phyloP scores from a whole-genome alignment of 352 stramenopile species.

The Globisporangium abappressorium region DNA sequence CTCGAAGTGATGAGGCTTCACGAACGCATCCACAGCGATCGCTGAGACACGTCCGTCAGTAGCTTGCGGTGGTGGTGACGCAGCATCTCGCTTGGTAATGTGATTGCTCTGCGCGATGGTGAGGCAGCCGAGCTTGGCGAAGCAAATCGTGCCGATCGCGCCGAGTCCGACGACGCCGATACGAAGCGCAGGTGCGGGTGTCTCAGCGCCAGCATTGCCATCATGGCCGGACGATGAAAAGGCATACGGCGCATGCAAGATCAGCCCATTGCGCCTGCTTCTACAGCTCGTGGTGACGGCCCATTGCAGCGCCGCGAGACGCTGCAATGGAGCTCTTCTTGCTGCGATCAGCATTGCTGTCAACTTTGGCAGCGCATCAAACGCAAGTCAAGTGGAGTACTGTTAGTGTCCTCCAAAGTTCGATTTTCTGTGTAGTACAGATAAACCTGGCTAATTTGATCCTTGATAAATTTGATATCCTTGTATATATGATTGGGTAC shows the following conservation, averaged over 20 bases:
- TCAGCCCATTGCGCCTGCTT: not conserved
- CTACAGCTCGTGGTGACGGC: not conserved
- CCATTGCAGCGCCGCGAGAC: not conserved
- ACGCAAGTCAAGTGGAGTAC: not conserved
- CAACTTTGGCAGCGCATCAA: not conserved
- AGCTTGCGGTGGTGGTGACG: not conserved
- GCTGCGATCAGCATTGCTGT: not conserved
- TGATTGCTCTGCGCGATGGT: conserved; percentile 11
- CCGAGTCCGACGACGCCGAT: conserved; percentile 67
- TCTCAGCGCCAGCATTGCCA: not conserved
- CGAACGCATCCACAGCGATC: conserved; percentile 40
- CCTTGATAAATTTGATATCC: too few species aligned
- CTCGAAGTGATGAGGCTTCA: conserved; percentile 44
- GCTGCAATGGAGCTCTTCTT: not conserved
- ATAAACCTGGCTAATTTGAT: too few species aligned
- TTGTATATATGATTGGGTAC: too few species aligned
- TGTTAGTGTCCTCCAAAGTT: not conserved
- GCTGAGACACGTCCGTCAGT: not conserved
- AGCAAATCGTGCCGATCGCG: conserved; percentile 74
- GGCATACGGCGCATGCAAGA: not conserved
- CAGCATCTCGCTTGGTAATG: not conserved
- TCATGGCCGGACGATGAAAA: not conserved
- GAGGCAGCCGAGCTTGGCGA: conserved; percentile 42
- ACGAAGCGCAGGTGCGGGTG: conserved; percentile 17
- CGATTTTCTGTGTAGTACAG: not conserved